phyloP scores from a whole-genome alignment of 768 basidiomycete species.

The Glaciozyma antarctica region DNA sequence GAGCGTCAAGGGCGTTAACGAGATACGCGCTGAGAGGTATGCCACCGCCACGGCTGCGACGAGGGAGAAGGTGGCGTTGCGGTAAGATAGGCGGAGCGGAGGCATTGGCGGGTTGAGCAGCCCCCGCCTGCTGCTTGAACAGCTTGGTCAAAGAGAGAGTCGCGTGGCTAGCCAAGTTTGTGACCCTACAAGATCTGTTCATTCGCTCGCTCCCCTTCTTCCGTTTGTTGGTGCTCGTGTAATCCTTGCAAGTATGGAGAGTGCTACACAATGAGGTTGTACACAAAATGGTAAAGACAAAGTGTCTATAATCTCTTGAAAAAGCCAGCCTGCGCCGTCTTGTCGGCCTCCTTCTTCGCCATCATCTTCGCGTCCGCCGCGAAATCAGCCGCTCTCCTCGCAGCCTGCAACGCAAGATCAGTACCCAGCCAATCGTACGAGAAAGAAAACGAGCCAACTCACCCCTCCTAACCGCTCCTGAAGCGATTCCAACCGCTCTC shows the following conservation, averaged over 20 bases:
- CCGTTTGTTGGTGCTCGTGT: no score
- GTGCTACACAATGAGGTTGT: no score
- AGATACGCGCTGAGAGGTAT: neutral
- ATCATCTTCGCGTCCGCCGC: conserved; percentile 19
- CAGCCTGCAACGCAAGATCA: neutral
- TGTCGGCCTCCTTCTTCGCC: conserved; percentile 17
- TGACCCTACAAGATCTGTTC: no score
- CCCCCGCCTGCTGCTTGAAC: no score
- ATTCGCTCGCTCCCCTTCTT: no score
- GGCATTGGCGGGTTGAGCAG: no score
- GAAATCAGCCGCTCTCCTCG: conserved; percentile 27
- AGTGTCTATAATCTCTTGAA: no score
- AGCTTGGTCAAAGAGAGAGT: no score
- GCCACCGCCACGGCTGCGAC: neutral
- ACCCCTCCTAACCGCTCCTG: conserved; percentile 25
- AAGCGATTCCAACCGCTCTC: conserved; percentile 27
- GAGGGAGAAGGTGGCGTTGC: neutral
- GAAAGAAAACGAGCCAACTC: neutral
- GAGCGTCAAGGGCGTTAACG: neutral
- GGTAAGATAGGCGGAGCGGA: neutral
- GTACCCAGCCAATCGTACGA: no score
- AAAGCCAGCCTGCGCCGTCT: neutral
- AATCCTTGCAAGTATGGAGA: no score
- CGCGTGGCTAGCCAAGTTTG: no score
- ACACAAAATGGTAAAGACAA: no score